Base-by-base conservation (phyloP, 495 filamentous ascomycete species). In the Penicillium flavigenum region DNA sequence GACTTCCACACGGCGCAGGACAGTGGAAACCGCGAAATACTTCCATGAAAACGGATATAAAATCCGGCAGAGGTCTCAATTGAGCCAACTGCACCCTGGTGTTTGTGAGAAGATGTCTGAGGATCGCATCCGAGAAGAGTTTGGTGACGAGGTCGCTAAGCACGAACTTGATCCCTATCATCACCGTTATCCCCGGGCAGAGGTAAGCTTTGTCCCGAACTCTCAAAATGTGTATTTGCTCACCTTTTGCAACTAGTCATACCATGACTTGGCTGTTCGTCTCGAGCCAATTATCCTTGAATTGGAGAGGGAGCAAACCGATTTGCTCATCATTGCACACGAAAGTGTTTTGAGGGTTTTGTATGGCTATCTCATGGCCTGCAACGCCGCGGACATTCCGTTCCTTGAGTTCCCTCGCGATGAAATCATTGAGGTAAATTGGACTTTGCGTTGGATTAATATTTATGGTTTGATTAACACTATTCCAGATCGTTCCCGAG, bases 281-380 rank as follows among this genome's bases (percentile, higher is more conserved):
- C 84, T 98, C n/a, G 95, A 99, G 72, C 95, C 95, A 9, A 94
- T 99, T 58, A 99, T 99, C 70, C 83, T 99, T 10, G 95, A 99
- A 72, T 81, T 99, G 4, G 95, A 99, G 73, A 88, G 95, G 34
- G 94, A 99, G 70, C 89, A 96, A 67, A 96, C 95, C 57, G 95
- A 99, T 72, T 79, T 99, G 39, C 79, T 99, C 29, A 96, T 99
- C 60, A 96, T 99, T 69, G 95, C 95, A 14, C 95, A 99, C 67
- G 95, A 99, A 72, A 93, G 89, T 57, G 95, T 99, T 12, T 78
- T 99, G 46, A 89, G 95, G 47, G 95, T 99, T 42, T 78, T 99
- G 24, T 99, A 98, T 67, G 92, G 93, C 12, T 99, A 99, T 68
- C 81, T 98, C 36, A 98, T 98, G 95, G 95, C 96, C 56, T 98